A percentile compares a stretch with the other conserved stretches of the same genome.
Evolutionary conservation across 1,139 yeast genomes (phyloP).

Genomic region (Candida tetrigidarum): DNA sequence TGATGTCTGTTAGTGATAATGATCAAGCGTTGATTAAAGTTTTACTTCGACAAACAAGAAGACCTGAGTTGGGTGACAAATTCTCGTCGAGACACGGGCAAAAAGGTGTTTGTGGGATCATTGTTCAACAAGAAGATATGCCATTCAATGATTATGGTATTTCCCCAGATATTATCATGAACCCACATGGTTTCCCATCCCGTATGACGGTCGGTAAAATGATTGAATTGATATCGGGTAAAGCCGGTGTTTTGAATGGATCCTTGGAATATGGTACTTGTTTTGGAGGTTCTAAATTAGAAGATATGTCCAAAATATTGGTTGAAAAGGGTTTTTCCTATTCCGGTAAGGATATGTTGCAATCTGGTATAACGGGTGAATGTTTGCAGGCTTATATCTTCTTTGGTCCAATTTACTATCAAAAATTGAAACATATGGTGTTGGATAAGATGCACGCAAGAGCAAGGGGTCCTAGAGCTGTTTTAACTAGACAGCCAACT

Average conservation of each 20-base stretch:
- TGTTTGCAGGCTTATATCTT: constrained; percentile 96
- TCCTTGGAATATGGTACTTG: constrained; percentile 95
- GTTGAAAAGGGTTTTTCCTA: constrained; percentile 93
- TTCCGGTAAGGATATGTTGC: constrained; percentile 97
- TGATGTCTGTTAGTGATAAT: constrained; percentile 95
- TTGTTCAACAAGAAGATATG: constrained; percentile 94
- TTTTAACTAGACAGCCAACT: constrained; percentile 96
- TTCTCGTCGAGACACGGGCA: constrained; percentile 98
- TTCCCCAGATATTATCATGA: constrained; percentile 95
- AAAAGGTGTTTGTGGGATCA: constrained; percentile 98
- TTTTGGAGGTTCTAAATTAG: constrained; percentile 94
- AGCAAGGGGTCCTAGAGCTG: constrained; percentile 99
- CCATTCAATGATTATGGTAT: constrained; percentile 94
- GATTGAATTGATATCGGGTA: constrained; percentile 96
- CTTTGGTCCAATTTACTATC: constrained; percentile 98
- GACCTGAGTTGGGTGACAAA: constrained; percentile 98
- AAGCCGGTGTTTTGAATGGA: constrained; percentile 96
- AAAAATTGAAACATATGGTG: constrained; percentile 98
- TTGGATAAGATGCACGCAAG: constrained; percentile 99
- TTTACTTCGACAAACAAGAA: constrained; percentile 88
- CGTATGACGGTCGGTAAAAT: constrained; percentile 99
- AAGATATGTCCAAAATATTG: constrained; percentile 92
- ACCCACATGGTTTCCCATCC: constrained; percentile 99
- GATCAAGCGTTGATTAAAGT: constrained; percentile 96
- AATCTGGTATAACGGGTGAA: constrained; percentile 98